phyloP scores from a whole-genome alignment of 2,329 filamentous ascomycete genomes.

The Cercospora zeina region DNA sequence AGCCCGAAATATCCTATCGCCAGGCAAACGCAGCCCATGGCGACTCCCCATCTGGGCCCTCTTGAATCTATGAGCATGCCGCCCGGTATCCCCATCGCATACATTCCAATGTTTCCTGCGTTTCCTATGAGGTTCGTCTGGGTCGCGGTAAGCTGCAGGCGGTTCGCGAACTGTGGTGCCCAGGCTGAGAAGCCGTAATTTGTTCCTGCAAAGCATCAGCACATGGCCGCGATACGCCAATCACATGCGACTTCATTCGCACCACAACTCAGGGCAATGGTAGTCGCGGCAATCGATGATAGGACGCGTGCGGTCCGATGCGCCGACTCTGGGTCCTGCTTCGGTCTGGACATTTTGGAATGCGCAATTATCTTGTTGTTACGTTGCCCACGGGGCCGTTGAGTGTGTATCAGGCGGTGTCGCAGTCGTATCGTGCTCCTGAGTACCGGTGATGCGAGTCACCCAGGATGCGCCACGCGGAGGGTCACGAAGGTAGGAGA shows the following conservation, averaged over 20 bases:
- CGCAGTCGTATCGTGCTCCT: neutral
- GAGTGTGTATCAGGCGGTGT: conserved; percentile 1
- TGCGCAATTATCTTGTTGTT: neutral
- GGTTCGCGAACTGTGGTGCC: conserved; percentile 91
- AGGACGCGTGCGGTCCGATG: conserved; percentile 68
- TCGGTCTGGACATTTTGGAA: neutral
- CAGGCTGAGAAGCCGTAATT: conserved; percentile 98
- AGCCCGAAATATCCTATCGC: conserved; percentile 83
- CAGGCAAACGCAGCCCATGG: conserved; percentile 72
- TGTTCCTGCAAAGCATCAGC: conserved; percentile 63
- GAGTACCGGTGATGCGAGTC: neutral
- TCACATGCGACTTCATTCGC: conserved; percentile 58
- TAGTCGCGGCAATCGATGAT: conserved; percentile 80
- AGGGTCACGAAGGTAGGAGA: neutral
- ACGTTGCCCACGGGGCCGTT: neutral
- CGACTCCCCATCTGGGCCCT: conserved; percentile 75
- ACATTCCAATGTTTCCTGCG: conserved; percentile 91
- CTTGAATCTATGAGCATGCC: conserved; percentile 82
- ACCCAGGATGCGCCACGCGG: neutral
- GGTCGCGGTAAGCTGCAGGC: conserved; percentile 83
- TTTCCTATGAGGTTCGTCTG: conserved; percentile 82
- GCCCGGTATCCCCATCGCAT: conserved; percentile 82
- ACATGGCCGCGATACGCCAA: conserved; percentile 54
- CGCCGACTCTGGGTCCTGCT: conserved; percentile 45
- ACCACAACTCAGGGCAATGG: conserved; percentile 84